Conservation (phyloP, 2,329 filamentous ascomycete species). For the Calcarisporium arbuscula region DNA sequence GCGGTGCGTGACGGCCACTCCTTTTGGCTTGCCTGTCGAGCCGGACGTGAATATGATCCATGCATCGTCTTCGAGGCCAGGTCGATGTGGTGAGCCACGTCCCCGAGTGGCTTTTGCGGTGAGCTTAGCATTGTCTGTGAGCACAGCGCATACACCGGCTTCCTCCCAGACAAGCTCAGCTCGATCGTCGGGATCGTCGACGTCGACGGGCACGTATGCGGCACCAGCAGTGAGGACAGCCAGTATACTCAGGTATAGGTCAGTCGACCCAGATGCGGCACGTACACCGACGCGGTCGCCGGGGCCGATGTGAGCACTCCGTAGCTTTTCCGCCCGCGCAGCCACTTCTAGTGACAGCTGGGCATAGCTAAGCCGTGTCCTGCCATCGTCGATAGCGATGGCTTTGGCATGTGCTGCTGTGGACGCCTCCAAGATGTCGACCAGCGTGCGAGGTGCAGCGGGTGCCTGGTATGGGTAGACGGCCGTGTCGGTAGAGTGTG, state of each 20-base stretch:
- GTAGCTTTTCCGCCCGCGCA: constrained; percentile 5
- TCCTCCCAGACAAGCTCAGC: constrained; percentile 14
- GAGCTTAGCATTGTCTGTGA: constrained; percentile 12
- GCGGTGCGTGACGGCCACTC: constrained; percentile 16
- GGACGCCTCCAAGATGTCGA: constrained; percentile 13
- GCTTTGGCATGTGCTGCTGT: constrained; percentile 6
- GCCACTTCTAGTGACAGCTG: constrained; percentile 7
- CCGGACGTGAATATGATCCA: constrained; percentile 20
- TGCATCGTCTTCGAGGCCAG: constrained; percentile 12
- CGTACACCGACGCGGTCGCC: constrained; percentile 14
- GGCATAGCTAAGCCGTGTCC: constrained; percentile 7
- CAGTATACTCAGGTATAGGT: constrained; percentile 15
- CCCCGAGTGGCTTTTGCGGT: constrained; percentile 4
- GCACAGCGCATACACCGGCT: constrained; percentile 11
- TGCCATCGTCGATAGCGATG: constrained; percentile 12
- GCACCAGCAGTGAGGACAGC: constrained; percentile 12
- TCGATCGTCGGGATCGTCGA: constrained; percentile 16
- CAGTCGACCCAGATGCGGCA: constrained; percentile 11
- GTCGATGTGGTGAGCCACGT: constrained; percentile 2
- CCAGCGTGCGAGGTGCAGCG: constrained; percentile 11
- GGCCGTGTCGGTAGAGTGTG: too few relatives aligned
- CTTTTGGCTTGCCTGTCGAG: constrained; percentile 17
- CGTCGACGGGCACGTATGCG: constrained; percentile 17
- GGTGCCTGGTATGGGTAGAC: constrained; percentile 8
- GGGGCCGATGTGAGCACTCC: constrained; percentile 8